Base-by-base conservation (phyloP, 805 yeast species). In the Candida sonorensis region DNA sequence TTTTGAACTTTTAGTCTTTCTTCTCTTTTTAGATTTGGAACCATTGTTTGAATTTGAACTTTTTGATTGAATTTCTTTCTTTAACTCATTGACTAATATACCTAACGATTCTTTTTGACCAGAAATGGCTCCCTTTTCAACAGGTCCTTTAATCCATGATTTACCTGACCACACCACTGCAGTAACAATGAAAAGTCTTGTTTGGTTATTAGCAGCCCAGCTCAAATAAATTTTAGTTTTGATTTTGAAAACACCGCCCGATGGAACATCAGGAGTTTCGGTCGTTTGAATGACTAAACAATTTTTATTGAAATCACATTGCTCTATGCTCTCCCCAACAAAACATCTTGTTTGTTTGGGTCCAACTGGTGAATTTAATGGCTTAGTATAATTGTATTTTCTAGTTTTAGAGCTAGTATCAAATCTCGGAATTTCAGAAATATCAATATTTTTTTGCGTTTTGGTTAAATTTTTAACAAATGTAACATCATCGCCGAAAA, bases 191-290 rank as follows among this genome's bases (percentile, higher is more conserved):
- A 61, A 58, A 5, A 81, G 23, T 17, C 60, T 61, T 0, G 88
- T 80, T 7, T 55, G 37, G 49, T 77, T 77, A 30, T 67, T 64
- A 2, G 60, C 62, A 4, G 68, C 82, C 92, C 94, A 82, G 9
- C 74, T 64, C 6, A 81, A 55, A 43, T 67, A 67, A 22, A 70
- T 66, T 18, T 66, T 62, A 2, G 92, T 78, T 33, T 67, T 64
- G 3, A 80, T 81, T 29, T 67, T 64, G 44, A 83, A 83, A 0
- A 81, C 63, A 41, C 64, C 69, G 7, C 94, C 92, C 21, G 82
- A 75, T 0, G 94, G 94, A n/a, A 82, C 85, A 58, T 82, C 92
- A 0, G 92, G 94, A 0, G 86, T 78, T 30, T 66, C 69, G 0
- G 87, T 76, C 1, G 63, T 52, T 42, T 79, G 83, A 3, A 68